phyloP scores from a whole-genome alignment of 768 basidiomycete genomes.

The Lepiota brunneoincarnata region DNA sequence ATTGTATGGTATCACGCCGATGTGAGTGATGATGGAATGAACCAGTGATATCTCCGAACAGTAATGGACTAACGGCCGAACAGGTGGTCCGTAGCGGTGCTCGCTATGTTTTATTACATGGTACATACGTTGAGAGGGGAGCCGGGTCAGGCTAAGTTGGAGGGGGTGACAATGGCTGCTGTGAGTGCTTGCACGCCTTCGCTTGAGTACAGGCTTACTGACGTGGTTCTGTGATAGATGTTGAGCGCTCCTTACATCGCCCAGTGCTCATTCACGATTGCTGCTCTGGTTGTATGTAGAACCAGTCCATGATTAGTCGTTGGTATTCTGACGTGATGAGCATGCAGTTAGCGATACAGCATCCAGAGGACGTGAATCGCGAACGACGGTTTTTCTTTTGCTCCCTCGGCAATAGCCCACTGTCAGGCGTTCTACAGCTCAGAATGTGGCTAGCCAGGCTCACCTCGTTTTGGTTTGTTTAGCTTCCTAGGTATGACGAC shows the following conservation, averaged over 20 bases:
- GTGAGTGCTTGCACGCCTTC: conserved; percentile 17
- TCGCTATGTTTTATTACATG: conserved; percentile 33
- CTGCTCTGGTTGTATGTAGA: conserved; percentile 25
- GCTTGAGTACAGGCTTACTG: background rate
- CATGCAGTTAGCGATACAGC: conserved; percentile 19
- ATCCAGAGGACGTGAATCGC: conserved; percentile 27
- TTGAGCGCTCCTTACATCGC: conserved; percentile 32
- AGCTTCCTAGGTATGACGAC: conserved; percentile 21
- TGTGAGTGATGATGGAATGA: conserved; percentile 22
- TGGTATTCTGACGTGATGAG: background rate
- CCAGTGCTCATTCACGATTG: conserved; percentile 26
- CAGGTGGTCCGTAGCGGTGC: conserved; percentile 36
- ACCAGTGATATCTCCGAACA: background rate
- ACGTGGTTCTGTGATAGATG: conserved; percentile 23
- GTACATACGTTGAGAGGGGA: conserved; percentile 20
- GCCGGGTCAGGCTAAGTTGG: conserved; percentile 17
- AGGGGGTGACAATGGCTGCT: background rate
- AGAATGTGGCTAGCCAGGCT: background rate
- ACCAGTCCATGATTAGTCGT: background rate
- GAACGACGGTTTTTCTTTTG: conserved; percentile 27
- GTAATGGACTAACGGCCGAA: background rate
- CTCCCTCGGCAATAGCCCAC: conserved; percentile 17
- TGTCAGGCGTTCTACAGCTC: conserved; percentile 14
- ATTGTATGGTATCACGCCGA: conserved; percentile 37
- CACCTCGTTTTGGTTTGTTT: background rate